These are phyloP conservation scores for Zymoseptoria pseudotritici DNA, from an alignment of 2,329 filamentous ascomycete species.

Conservation along the genomic window DNA sequence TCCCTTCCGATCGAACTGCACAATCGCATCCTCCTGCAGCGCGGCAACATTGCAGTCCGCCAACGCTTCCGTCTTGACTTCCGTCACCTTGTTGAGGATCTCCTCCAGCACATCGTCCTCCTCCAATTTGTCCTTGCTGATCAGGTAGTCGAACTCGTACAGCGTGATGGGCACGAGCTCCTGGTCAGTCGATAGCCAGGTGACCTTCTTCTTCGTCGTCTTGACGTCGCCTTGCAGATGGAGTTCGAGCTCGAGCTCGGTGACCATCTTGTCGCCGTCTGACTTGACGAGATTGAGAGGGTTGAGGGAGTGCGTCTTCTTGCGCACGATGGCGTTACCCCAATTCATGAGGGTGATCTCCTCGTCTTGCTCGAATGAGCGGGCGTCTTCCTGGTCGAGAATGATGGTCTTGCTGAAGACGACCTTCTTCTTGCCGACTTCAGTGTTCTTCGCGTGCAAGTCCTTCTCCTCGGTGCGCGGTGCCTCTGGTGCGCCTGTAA, in stretches of 20 bases:
- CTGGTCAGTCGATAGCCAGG: slow-evolving; percentile 77
- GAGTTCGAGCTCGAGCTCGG: slow-evolving; percentile 70
- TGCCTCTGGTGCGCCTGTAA: slow-evolving; percentile 27
- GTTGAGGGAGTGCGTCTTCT: slow-evolving; percentile 44
- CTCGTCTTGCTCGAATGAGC: slow-evolving; percentile 72
- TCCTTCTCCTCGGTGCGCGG: slow-evolving; percentile 65
- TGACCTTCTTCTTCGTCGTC: slow-evolving; percentile 92
- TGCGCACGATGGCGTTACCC: slow-evolving; percentile 78
- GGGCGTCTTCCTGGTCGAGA: slow-evolving; percentile 80
- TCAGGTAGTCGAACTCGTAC: slow-evolving; percentile 90
- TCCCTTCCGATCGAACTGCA: slow-evolving; percentile 90
- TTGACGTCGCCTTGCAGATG: slow-evolving; percentile 90
- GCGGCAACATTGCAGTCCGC: slow-evolving; percentile 74
- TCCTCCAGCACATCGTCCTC: slow-evolving; percentile 81
- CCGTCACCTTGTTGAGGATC: slow-evolving; percentile 69
- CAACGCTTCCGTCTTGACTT: slow-evolving; percentile 64
- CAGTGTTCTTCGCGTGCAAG: slow-evolving; percentile 82
- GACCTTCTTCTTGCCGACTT: slow-evolving; percentile 79
- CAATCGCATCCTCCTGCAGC: slow-evolving; percentile 80
- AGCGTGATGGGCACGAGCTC: slow-evolving; percentile 74
- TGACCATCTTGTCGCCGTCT: slow-evolving; percentile 51
- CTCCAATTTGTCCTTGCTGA: slow-evolving; percentile 90
- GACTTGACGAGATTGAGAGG: slow-evolving; percentile 42
- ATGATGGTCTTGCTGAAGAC: slow-evolving; percentile 67
- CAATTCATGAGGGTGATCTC: slow-evolving; percentile 96